These are phyloP conservation scores for Globisporangium splendens DNA, from an alignment of 352 stramenopile species.

Conservation along the genomic window DNA sequence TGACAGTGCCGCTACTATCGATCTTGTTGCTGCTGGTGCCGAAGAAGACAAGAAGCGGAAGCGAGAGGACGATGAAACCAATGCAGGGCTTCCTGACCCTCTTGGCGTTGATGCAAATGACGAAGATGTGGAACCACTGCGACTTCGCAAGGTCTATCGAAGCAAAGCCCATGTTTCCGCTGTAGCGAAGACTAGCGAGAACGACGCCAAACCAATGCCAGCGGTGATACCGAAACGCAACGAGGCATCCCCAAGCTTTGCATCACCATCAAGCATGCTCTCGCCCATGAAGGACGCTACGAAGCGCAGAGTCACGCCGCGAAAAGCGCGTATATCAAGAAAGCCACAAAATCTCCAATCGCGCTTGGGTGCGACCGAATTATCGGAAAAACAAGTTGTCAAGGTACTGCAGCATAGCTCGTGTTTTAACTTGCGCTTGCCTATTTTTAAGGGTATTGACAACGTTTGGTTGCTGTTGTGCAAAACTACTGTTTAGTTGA, in stretches of 20 bases:
- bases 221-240: background rate
- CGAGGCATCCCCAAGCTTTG: slow-evolving; percentile 11
- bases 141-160: slow-evolving; percentile 7
- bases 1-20: background rate
- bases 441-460: background rate
- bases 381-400: slow-evolving; percentile 31
- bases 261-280: slow-evolving; percentile 23
- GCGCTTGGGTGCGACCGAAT: slow-evolving; percentile 25
- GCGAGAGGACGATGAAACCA: background rate
- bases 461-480: background rate
- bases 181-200: background rate
- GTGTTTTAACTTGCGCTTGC: no score
- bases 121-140: slow-evolving; percentile 8
- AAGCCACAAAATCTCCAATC: slow-evolving; percentile 42
- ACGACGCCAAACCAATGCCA: background rate
- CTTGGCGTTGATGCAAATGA: background rate
- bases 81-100: background rate
- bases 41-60: slow-evolving; percentile 12
- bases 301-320: slow-evolving; percentile 33
- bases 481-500: slow-evolving; percentile 20
- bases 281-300: slow-evolving; percentile 54
- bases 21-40: background rate
- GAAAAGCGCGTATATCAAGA: slow-evolving; percentile 36
- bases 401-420: slow-evolving; percentile 15
- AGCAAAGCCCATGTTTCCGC: background rate